Conservation (phyloP, 768 basidiomycete species). For the Phanerochaete sordida region DNA sequence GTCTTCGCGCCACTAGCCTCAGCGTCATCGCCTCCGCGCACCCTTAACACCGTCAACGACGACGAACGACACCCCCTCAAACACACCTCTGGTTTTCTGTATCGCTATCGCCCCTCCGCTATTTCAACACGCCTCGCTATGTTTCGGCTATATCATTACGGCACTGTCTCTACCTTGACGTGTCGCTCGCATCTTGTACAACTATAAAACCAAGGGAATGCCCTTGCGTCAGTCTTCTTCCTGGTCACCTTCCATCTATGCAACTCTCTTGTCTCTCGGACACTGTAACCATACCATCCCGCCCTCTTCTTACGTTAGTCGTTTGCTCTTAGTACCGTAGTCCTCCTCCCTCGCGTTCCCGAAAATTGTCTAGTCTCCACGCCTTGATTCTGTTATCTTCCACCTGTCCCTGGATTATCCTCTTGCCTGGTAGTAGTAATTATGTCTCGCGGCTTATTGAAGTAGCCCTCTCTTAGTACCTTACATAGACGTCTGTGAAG, state of each 20-base stretch:
- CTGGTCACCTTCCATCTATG: background rate
- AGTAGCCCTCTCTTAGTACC: background rate
- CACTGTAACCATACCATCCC: constrained; percentile 5
- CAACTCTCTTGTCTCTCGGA: constrained; percentile 6
- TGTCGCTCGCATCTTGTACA: constrained; percentile 5
- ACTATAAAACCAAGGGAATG: background rate
- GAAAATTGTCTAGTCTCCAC: background rate
- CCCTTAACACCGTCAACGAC: background rate
- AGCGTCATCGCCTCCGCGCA: too few relatives aligned
- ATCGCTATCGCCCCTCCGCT: constrained; percentile 14
- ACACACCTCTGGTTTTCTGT: background rate
- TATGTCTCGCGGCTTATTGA: background rate
- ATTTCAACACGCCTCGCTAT: constrained; percentile 7
- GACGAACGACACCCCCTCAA: background rate
- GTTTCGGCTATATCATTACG: constrained; percentile 5
- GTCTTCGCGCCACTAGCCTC: too few relatives aligned
- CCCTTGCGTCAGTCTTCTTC: background rate
- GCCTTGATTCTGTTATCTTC: background rate
- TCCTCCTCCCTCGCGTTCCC: background rate
- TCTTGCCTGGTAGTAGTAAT: background rate
- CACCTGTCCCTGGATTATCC: background rate
- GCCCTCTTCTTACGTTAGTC: background rate
- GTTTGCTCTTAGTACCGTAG: background rate
- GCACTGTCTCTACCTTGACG: background rate
- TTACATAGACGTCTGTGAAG: background rate